Base-by-base conservation (phyloP, 1,284 basidiomycete genomes). In the Spongispora temasekensis region DNA sequence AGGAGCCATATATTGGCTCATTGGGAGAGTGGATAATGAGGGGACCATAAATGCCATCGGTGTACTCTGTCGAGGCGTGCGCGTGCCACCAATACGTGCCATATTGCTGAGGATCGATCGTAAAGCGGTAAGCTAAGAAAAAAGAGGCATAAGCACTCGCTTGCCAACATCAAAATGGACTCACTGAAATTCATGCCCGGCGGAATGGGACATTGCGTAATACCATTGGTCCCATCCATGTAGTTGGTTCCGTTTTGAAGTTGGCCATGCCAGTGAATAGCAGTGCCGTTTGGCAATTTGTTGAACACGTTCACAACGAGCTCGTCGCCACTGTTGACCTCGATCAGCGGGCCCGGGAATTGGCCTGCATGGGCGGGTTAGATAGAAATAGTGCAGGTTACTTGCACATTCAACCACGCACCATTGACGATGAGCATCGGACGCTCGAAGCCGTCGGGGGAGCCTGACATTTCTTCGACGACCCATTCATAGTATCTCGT, bases 181-280 rank as follows among this genome's bases (percentile, higher is more conserved):
- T 64, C 52, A 72, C 71, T 72, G 35, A 74, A 72, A 56, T 75
- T 75, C 71, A 61, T 71, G 46, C 74, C 71, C 21, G 71, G 71
- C 35, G 71, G 71, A 46, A 72, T 72, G 51, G 71, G 72, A 58
- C 71, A 75, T 48, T 75, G 71, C n/a, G 71, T 72, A 17, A 72
- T 58, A 17, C 74, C 71, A 25, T 32, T 76, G 5, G 71, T 75
- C 13, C 71, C 71, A 32, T 73, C 71, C 74, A 76, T 76, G 50
- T 74, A 75, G 51, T 75, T 73, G 12, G 74, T 73, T 21, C 73
- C 73, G 46, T 73, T 73, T 61, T 76, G 74, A 34, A 71, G 34
- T 25, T 76, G 74, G 35, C 71, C 74, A 12, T 73, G 71, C 74
- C 74, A 73, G 44, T 73, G 71, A 56, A 72, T 75, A 12, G 64